phyloP scores from a whole-genome alignment of 768 basidiomycete genomes.

The Lentinula aciculospora region DNA sequence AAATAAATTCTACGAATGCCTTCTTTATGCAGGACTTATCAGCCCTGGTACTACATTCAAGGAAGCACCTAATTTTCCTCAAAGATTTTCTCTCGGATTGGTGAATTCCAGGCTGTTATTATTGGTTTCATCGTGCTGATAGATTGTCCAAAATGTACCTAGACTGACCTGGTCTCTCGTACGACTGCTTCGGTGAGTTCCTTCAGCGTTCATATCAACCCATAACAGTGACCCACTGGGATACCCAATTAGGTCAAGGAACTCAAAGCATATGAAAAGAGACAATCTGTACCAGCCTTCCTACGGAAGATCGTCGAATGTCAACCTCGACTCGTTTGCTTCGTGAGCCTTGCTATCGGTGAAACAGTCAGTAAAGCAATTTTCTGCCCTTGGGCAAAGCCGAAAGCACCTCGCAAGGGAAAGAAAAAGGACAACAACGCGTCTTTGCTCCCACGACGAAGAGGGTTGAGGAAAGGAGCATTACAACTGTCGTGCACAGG shows the following conservation, averaged over 20 bases:
- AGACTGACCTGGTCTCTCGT: not conserved
- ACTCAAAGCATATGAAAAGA: not conserved
- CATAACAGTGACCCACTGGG: not conserved
- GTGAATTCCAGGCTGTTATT: not conserved
- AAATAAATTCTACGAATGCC: not conserved
- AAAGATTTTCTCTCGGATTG: not conserved
- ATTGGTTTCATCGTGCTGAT: too few relatives aligned
- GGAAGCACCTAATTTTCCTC: not conserved
- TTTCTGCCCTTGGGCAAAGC: not conserved
- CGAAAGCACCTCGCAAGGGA: not conserved
- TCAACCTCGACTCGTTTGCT: conserved; percentile 1
- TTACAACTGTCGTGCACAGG: too few relatives aligned
- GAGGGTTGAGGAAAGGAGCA: too few relatives aligned
- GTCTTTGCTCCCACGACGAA: not conserved
- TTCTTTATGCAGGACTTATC: not conserved
- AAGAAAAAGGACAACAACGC: not conserved
- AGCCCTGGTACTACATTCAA: not conserved
- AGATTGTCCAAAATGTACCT: not conserved
- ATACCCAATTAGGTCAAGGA: not conserved
- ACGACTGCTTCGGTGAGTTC: not conserved
- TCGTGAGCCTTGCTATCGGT: not conserved
- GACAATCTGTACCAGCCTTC: not conserved
- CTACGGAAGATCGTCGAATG: not conserved
- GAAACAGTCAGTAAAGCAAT: not conserved
- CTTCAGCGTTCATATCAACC: not conserved